Conservation (phyloP, 805 yeast species). For the Starmera quercuum region DNA sequence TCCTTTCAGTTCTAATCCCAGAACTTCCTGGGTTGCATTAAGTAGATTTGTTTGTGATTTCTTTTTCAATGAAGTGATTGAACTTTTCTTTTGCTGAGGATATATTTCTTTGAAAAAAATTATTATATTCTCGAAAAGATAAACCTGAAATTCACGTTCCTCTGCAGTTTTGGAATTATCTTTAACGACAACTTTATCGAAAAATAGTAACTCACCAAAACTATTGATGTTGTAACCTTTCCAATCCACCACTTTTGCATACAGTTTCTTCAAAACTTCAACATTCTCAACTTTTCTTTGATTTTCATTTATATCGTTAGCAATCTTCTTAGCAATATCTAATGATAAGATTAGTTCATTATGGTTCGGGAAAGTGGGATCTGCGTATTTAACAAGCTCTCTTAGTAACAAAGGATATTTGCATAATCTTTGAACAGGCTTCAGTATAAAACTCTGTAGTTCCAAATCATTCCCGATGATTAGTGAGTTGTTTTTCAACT, state of each 20-base stretch:
- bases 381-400: slow-evolving; percentile 65
- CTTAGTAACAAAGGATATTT: slow-evolving; percentile 81
- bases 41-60: slow-evolving; percentile 21
- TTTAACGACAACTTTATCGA: slow-evolving; percentile 61
- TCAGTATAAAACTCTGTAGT: slow-evolving; percentile 79
- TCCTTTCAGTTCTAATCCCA: slow-evolving; percentile 62
- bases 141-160: slow-evolving; percentile 86
- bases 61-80: slow-evolving; percentile 34
- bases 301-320: slow-evolving; percentile 84
- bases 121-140: slow-evolving; percentile 70
- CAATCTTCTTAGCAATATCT: slow-evolving; percentile 74
- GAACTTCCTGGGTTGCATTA: slow-evolving; percentile 13
- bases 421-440: slow-evolving; percentile 95
- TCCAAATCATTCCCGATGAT: slow-evolving; percentile 82
- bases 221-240: slow-evolving; percentile 72
- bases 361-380: slow-evolving; percentile 41
- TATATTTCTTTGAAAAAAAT: slow-evolving; percentile 55
- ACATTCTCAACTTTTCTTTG: slow-evolving; percentile 88
- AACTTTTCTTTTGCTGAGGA: slow-evolving; percentile 37
- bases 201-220: slow-evolving; percentile 79
- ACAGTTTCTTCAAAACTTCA: slow-evolving; percentile 57
- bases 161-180: slow-evolving; percentile 45
- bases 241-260: slow-evolving; percentile 83
- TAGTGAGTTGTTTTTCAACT: slow-evolving; percentile 44
- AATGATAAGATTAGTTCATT: slow-evolving; percentile 67